These are phyloP conservation scores for Penicillium coprophilum DNA, from an alignment of 495 filamentous ascomycete genomes.

Conservation along the genomic window DNA sequence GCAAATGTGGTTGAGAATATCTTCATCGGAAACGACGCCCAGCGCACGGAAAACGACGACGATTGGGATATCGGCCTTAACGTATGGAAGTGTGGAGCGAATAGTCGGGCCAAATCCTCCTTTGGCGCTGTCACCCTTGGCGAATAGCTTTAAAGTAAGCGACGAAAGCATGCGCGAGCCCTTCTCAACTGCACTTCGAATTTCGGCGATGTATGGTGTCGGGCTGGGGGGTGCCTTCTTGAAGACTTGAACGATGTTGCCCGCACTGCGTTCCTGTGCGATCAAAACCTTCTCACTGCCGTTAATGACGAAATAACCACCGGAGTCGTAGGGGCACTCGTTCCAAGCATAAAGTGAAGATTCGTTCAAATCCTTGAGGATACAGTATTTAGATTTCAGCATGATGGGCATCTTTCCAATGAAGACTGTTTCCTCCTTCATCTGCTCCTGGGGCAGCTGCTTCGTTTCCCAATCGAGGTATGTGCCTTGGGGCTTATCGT, in stretches of 20 bases:
- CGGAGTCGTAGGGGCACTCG: slow-evolving; percentile 97
- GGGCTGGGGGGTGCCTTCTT: slow-evolving; percentile 87
- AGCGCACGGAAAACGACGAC: slow-evolving; percentile 93
- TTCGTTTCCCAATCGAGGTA: slow-evolving; percentile 54
- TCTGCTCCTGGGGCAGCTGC: slow-evolving; percentile 58
- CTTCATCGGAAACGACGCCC: slow-evolving; percentile 94
- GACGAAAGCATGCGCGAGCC: slow-evolving; percentile 90
- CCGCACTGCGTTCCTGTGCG: slow-evolving; percentile 93
- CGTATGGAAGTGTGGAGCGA: slow-evolving; percentile 84
- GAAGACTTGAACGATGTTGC: slow-evolving; percentile 98
- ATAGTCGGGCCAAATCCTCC: slow-evolving; percentile 84
- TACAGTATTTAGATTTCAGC: slow-evolving; percentile 93
- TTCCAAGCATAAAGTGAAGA: slow-evolving; percentile 80
- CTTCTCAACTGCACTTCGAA: slow-evolving; percentile 93
- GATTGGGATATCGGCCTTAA: slow-evolving; percentile 90
- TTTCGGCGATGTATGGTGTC: slow-evolving; percentile 90
- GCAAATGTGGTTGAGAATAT: slow-evolving; percentile 96
- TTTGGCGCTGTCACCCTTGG: slow-evolving; percentile 74
- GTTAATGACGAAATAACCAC: slow-evolving; percentile 99
- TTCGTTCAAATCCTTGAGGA: slow-evolving; percentile 75
- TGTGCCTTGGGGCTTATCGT: slow-evolving; percentile 46
- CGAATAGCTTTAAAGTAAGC: slow-evolving; percentile 81
- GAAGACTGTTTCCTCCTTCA: slow-evolving; percentile 69
- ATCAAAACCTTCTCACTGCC: slow-evolving; percentile 99
- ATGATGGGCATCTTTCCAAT: slow-evolving; percentile 96